Evolutionary conservation across 441 rosid species (phyloP).

Genomic region (Corymbia citriodora): DNA sequence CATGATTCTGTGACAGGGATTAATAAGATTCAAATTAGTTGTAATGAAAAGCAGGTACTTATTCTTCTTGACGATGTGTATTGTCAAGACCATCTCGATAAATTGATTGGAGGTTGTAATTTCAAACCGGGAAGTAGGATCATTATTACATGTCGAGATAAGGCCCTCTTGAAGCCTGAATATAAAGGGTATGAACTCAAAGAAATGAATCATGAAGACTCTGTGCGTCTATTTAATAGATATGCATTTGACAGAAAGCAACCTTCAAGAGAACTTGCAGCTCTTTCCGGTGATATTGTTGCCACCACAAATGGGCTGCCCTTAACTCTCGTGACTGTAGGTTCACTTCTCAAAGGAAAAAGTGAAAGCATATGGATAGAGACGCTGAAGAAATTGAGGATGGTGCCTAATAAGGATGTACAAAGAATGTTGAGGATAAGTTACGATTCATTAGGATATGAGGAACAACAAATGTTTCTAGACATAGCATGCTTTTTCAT

Average conservation of each 20-base stretch:
- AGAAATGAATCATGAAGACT: background rate
- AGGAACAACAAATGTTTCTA: background rate
- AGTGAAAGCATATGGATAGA: background rate
- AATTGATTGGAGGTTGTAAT: background rate
- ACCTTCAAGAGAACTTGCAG: background rate
- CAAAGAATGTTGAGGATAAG: background rate
- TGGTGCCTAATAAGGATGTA: background rate
- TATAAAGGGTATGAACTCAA: background rate
- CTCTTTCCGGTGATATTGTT: background rate
- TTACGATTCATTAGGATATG: background rate
- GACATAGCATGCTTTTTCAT: background rate
- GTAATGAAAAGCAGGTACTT: background rate
- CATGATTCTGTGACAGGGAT: background rate
- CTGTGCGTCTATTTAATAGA: background rate
- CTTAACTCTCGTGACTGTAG: background rate
- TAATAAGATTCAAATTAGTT: accelerated
- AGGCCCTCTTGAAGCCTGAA: background rate
- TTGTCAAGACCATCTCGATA: background rate
- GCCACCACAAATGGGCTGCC: background rate
- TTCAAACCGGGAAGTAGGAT: background rate
- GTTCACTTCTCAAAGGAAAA: background rate
- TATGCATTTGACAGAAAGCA: background rate
- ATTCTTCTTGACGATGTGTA: background rate
- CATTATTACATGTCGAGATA: background rate
- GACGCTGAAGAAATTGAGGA: background rate